phyloP scores from a whole-genome alignment of 352 stramenopile species.

The Pythium volutum region DNA sequence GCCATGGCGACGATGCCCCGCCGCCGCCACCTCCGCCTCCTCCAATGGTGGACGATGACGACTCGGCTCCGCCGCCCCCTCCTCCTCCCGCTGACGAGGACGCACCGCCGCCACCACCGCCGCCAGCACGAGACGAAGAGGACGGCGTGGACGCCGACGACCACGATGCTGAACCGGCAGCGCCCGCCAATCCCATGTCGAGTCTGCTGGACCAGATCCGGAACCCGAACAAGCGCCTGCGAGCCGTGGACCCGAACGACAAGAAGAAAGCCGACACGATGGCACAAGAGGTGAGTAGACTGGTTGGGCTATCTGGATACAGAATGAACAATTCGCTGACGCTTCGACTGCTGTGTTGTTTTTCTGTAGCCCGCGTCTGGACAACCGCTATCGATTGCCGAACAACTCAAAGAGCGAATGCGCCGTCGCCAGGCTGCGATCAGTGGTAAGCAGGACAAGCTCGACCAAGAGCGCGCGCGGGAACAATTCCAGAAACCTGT shows the following conservation, averaged over 20 bases:
- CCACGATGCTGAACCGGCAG: conserved; percentile 7
- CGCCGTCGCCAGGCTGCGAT: conserved; percentile 69
- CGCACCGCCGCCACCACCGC: conserved; percentile 24
- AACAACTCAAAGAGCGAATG: conserved; percentile 84
- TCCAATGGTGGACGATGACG: conserved; percentile 39
- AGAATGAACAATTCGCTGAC: not conserved
- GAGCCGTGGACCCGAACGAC: conserved; percentile 22
- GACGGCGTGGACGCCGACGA: conserved; percentile 1
- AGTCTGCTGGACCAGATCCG: conserved; percentile 28
- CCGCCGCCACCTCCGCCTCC: conserved; percentile 52
- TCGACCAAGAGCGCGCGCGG: conserved; percentile 76
- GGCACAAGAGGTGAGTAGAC: conserved; percentile 5
- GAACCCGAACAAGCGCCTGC: conserved; percentile 25
- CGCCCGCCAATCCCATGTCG: conserved; percentile 22
- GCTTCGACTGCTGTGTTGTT: not conserved
- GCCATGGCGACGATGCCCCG: conserved; percentile 32
- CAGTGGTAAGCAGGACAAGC: conserved; percentile 80
- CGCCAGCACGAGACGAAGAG: conserved; percentile 3
- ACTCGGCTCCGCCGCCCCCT: conserved; percentile 30
- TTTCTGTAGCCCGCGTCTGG: conserved; percentile 22
- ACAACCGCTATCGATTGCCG: conserved; percentile 68
- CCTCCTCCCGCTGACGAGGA: conserved; percentile 25
- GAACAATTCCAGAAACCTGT: conserved; percentile 70
- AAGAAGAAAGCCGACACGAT: conserved; percentile 11
- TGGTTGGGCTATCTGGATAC: not conserved